Conservation (phyloP, 257 asterid species). For the Rhazya stricta region DNA sequence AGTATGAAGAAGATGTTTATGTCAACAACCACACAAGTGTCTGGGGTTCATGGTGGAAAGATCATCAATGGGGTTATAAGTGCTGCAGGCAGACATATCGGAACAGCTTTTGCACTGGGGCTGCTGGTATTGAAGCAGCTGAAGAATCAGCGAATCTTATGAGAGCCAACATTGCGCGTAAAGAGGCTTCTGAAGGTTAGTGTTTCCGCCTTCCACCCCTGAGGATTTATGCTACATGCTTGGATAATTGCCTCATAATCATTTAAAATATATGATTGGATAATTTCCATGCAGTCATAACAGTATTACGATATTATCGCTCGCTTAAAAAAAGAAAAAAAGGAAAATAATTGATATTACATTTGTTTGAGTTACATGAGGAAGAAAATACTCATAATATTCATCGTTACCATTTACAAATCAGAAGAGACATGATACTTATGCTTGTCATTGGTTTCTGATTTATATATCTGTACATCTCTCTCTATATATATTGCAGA, state of each 20-base stretch:
- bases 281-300: not conserved
- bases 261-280: no score
- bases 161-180: conserved; percentile 90
- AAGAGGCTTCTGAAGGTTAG: conserved; percentile 77
- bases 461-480: not conserved
- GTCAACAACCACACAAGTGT: conserved; percentile 72
- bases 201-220: not conserved
- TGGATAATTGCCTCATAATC: no score
- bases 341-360: no score
- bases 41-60: conserved; percentile 99
- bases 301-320: no score
- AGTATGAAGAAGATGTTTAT: conserved; percentile 81
- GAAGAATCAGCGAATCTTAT: conserved; percentile 83
- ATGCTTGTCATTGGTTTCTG: not conserved
- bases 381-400: not conserved
- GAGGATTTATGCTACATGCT: no score
- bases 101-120: conserved; percentile 88
- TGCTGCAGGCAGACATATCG: conserved; percentile 85
- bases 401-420: not conserved
- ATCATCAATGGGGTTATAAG: conserved; percentile 92
- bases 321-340: no score
- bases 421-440: no score
- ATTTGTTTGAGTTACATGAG: no score
- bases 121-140: conserved; percentile 97
- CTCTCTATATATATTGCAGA: conserved; percentile 39